phyloP scores from a whole-genome alignment of 345 rosid genomes.

The Aquilaria malaccensis region DNA sequence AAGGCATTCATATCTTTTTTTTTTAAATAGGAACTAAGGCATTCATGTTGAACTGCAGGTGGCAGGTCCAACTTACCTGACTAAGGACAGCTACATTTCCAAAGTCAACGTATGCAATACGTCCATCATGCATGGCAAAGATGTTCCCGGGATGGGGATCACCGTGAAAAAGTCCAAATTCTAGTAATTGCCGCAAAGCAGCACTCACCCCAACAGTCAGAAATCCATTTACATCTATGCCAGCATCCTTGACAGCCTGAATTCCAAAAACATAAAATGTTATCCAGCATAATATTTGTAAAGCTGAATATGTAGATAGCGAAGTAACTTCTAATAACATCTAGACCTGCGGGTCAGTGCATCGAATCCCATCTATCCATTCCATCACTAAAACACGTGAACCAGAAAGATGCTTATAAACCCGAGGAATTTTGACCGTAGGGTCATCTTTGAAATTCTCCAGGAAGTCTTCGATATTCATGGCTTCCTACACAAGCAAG shows the following conservation, averaged over 20 bases:
- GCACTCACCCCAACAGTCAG: slow-evolving; percentile 97
- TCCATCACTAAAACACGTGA: slow-evolving; percentile 96
- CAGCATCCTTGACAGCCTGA: slow-evolving; percentile 90
- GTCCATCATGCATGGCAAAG: slow-evolving; percentile 96
- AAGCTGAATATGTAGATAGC: slow-evolving; percentile 5
- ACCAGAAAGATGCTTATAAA: slow-evolving; percentile 79
- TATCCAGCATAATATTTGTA: slow-evolving; percentile 2
- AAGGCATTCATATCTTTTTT: too few relatives aligned
- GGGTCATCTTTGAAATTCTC: slow-evolving; percentile 95
- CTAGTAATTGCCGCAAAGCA: slow-evolving; percentile 86
- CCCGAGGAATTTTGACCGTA: slow-evolving; percentile 89
- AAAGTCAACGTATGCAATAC: slow-evolving; percentile 96
- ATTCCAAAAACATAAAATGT: slow-evolving; percentile 15
- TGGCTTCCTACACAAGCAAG: slow-evolving; percentile 64
- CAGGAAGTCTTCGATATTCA: slow-evolving; percentile 87
- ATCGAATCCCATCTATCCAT: slow-evolving; percentile 98
- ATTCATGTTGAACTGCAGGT: slow-evolving; percentile 2
- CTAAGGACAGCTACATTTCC: slow-evolving; percentile 98
- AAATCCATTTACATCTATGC: slow-evolving; percentile 83
- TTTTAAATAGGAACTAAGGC: too few relatives aligned
- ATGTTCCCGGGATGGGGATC: slow-evolving; percentile 99
- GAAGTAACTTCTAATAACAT: slow-evolving; percentile 11
- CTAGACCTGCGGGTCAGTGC: slow-evolving; percentile 91
- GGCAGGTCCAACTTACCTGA: slow-evolving; percentile 48
- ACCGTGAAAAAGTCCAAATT: slow-evolving; percentile 94